These are phyloP conservation scores for Talaromyces sp. DNA, from an alignment of 2,329 filamentous ascomycete genomes.

Conservation along the genomic window DNA sequence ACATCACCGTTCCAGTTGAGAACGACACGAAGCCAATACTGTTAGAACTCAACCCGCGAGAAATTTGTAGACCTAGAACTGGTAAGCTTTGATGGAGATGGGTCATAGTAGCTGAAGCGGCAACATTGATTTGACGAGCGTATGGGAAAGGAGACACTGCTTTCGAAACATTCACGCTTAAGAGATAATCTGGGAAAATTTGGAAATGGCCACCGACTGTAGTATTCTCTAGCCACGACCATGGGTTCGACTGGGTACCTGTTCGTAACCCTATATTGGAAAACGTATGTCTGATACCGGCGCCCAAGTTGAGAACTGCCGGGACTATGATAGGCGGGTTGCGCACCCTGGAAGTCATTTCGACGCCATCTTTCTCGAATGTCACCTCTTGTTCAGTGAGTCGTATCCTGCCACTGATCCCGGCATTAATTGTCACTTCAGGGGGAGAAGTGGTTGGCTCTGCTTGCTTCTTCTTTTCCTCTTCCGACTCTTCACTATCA, in stretches of 20 bases:
- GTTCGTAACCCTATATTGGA: slow-evolving; percentile 20
- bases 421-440: slow-evolving; percentile 26
- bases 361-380: background rate
- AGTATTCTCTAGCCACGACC: slow-evolving; percentile 27
- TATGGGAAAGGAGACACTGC: slow-evolving; percentile 22
- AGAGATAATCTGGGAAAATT: slow-evolving; percentile 25
- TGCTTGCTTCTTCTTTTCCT: slow-evolving; percentile 10
- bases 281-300: slow-evolving; percentile 24
- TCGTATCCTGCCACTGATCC: slow-evolving; percentile 25
- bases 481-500: slow-evolving; percentile 13
- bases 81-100: slow-evolving; percentile 24
- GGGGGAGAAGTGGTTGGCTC: slow-evolving; percentile 12
- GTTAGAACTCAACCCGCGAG: slow-evolving; percentile 23
- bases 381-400: slow-evolving; percentile 16
- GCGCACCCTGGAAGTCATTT: slow-evolving; percentile 11
- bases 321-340: slow-evolving; percentile 23
- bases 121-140: slow-evolving; percentile 25
- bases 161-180: slow-evolving; percentile 26
- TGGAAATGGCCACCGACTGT: slow-evolving; percentile 20
- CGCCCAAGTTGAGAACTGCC: slow-evolving; percentile 27
- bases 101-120: slow-evolving; percentile 22
- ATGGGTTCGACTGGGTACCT: slow-evolving; percentile 21
- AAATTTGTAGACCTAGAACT: slow-evolving; percentile 24
- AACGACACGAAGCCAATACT: slow-evolving; percentile 29
- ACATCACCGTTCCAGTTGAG: slow-evolving; percentile 31